These are phyloP conservation scores for Tolypocladium tundrense DNA, from an alignment of 2,329 filamentous ascomycete species.

Conservation along the genomic window DNA sequence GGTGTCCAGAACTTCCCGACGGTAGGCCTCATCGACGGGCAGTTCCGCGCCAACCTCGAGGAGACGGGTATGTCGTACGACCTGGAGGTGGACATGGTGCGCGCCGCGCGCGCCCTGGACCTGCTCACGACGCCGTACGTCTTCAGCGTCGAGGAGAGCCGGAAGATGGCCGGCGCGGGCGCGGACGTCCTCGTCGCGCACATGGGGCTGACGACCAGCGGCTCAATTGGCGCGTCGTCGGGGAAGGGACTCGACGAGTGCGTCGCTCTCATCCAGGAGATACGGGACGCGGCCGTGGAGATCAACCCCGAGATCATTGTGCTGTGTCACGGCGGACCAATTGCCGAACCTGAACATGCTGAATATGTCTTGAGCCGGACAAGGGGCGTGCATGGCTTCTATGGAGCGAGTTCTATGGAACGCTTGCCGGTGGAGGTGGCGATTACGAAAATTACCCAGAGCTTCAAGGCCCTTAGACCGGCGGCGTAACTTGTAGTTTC, in stretches of 20 bases:
- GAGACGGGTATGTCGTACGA: constrained; percentile 63
- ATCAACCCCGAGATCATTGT: constrained; percentile 52
- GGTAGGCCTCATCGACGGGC: constrained; percentile 59
- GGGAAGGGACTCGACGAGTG: constrained; percentile 55
- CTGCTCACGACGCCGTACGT: constrained; percentile 62
- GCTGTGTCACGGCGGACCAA: constrained; percentile 61
- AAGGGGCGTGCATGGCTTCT: constrained; percentile 60
- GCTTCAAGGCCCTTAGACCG: constrained; percentile 3
- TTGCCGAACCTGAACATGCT: constrained; percentile 53
- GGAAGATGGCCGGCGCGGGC: constrained; percentile 51
- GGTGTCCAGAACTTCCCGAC: constrained; percentile 68
- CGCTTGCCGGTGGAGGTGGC: constrained; percentile 57
- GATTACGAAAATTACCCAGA: constrained; percentile 36
- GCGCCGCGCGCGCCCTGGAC: constrained; percentile 45
- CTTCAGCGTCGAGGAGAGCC: constrained; percentile 51
- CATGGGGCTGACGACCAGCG: constrained; percentile 56
- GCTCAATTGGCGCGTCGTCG: constrained; percentile 52
- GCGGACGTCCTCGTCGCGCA: constrained; percentile 60
- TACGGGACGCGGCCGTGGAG: constrained; percentile 47
- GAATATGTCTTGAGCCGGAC: constrained; percentile 50
- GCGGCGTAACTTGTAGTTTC: too few species aligned
- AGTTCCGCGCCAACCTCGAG: constrained; percentile 57
- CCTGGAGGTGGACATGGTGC: constrained; percentile 57
- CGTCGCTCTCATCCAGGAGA: constrained; percentile 50
- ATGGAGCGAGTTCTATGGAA: constrained; percentile 62